Evolutionary conservation across 2,329 filamentous ascomycete species (phyloP), one percentile per base, ranked within the genome.

Genomic region (Knufia fluminis): DNA sequence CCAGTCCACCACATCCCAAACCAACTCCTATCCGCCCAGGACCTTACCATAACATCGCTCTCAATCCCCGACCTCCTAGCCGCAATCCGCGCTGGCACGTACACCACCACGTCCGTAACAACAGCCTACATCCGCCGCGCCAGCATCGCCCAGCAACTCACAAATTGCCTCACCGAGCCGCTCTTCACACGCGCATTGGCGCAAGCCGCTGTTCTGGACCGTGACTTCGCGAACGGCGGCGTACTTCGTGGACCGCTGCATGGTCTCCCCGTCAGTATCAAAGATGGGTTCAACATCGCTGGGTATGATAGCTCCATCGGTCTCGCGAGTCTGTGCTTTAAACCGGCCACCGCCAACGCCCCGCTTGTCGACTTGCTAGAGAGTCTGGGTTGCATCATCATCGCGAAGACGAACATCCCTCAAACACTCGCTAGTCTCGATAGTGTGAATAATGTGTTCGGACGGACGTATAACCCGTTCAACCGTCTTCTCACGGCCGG

Each of bases 321-420:
- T 1, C 72, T 88, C 53, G 75, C 76, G 0, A 74, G 75, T 1
- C 73, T 83, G 50, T 78, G 82, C 2, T 73, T 74, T 33, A 70
- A 81, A 40, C 79, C 82, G 0, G 79, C 75, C 12, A 62, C 64
- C 26, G 63, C 71, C 53, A 76, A 83, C 60, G 72, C 78, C 0
- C 71, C 74, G 0, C 66, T 85, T 4, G 76, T 84, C 0, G 70
- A 76, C 7, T 66, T 83, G 1, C 64, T 86, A 3, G 65, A 77
- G 22, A 69, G 71, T 16, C 69, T 79, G 0, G 83, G 83, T 1
- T 82, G 82, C 1, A 71, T 86, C 0, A 66, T 83, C n/a, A 83
- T 85, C 55, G 74, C 77, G 55, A 86, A 86, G 64, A 86, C 83
- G 0, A 85, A 85, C 57, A 69, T 86, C 1, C 82, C 83, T 1